Conservation (phyloP, 352 stramenopile genomes). For the Globisporangium spiculum region DNA sequence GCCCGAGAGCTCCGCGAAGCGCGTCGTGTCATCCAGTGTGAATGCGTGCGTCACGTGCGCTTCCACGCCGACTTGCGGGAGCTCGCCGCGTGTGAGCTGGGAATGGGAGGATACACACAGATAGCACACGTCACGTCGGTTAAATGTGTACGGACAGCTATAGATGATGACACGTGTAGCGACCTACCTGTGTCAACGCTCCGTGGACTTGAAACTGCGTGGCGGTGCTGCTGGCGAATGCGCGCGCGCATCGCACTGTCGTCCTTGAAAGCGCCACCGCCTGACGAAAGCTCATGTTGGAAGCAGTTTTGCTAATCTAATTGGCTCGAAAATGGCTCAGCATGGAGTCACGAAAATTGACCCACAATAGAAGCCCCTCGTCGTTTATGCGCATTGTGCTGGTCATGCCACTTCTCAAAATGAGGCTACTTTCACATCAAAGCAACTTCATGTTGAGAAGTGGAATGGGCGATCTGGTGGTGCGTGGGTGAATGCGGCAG, state of each 20-base stretch:
- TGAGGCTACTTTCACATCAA: neutral
- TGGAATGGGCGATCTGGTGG: neutral
- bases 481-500: neutral
- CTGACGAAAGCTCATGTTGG: too few species aligned
- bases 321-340: too few species aligned
- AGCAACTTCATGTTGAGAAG: neutral
- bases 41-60: slow-evolving; percentile 62
- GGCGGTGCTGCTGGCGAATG: neutral
- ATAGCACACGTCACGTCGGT: neutral
- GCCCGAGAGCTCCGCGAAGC: slow-evolving; percentile 63
- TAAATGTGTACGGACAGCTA: neutral
- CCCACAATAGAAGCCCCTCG: neutral
- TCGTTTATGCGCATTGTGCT: neutral
- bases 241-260: neutral
- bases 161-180: neutral
- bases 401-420: neutral
- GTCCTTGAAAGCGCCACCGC: neutral
- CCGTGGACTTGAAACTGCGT: slow-evolving; percentile 11
- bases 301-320: too few species aligned
- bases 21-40: slow-evolving; percentile 47
- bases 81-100: slow-evolving; percentile 42
- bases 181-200: slow-evolving; percentile 12
- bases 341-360: neutral
- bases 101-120: neutral
- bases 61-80: slow-evolving; percentile 54